Evolutionary conservation across 1,139 yeast species (phyloP).

Genomic region (Scheffersomyces quercinus): DNA sequence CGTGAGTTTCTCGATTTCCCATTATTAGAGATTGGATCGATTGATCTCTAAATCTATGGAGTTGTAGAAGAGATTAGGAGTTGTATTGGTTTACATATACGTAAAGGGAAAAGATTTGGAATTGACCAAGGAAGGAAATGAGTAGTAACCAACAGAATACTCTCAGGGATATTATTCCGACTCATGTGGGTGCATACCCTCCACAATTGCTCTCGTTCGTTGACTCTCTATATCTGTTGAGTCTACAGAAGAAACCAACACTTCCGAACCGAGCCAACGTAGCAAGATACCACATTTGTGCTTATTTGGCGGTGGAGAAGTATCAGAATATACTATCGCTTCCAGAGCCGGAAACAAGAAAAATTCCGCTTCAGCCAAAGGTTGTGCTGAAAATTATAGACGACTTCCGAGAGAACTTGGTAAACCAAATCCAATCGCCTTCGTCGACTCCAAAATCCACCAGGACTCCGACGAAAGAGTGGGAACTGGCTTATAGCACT

Average conservation of each 20-base stretch:
- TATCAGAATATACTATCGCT: slow-evolving; percentile 42
- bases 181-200: slow-evolving; percentile 49
- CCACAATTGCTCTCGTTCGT: slow-evolving; percentile 49
- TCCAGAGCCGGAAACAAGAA: slow-evolving; percentile 47
- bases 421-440: slow-evolving; percentile 31
- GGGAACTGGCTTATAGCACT: slow-evolving; percentile 5
- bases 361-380: slow-evolving; percentile 61
- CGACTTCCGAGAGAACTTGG: slow-evolving; percentile 42
- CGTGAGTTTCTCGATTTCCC: too few relatives aligned
- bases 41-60: too few relatives aligned
- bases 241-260: slow-evolving; percentile 49
- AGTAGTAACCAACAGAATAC: slow-evolving; percentile 21
- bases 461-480: slow-evolving; percentile 3
- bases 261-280: slow-evolving; percentile 54
- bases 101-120: too few relatives aligned
- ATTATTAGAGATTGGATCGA: too few relatives aligned
- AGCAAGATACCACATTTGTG: slow-evolving; percentile 67
- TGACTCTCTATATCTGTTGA: slow-evolving; percentile 50
- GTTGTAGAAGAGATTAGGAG: too few relatives aligned
- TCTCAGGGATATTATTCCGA: slow-evolving; percentile 50
- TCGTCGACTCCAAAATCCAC: slow-evolving; percentile 29
- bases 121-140: neutral
- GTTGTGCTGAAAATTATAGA: slow-evolving; percentile 38
- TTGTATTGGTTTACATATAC: too few relatives aligned
- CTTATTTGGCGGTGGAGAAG: slow-evolving; percentile 58